Conservation (phyloP, 2,329 filamentous ascomycete species). For the Achaetomium macrosporum region DNA sequence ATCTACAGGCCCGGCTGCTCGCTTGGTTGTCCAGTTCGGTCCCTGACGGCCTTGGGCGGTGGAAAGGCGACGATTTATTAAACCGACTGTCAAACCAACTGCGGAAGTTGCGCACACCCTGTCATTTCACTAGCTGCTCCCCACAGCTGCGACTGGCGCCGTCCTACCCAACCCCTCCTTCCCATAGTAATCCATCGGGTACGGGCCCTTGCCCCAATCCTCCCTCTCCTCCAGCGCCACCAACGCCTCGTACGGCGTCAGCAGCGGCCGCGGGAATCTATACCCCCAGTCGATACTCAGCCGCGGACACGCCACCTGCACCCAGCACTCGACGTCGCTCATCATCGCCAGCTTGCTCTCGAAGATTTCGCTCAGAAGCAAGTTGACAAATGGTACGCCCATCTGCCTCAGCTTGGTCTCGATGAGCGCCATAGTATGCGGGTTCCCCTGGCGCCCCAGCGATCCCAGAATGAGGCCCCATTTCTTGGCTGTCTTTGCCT, state of each 20-base stretch:
- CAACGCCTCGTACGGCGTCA: constrained; percentile 93
- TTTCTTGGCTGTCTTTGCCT: constrained; percentile 71
- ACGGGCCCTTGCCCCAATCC: constrained; percentile 69
- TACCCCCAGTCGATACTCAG: constrained; percentile 99
- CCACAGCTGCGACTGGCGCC: constrained; percentile 39
- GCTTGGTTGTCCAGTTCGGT: no score
- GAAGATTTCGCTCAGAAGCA: constrained; percentile 92
- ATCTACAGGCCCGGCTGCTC: no score
- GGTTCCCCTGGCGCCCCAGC: constrained; percentile 89
- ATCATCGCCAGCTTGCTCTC: constrained; percentile 92
- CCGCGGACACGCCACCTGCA: constrained; percentile 94
- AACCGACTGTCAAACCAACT: background rate
- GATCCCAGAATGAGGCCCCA: constrained; percentile 95
- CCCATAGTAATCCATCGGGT: constrained; percentile 98
- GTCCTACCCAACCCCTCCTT: constrained; percentile 85
- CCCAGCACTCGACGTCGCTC: constrained; percentile 93
- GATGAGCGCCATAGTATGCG: constrained; percentile 82
- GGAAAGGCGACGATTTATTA: background rate
- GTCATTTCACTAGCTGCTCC: constrained; percentile 1
- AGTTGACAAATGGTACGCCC: constrained; percentile 75
- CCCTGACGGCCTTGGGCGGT: no score
- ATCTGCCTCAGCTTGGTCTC: constrained; percentile 66
- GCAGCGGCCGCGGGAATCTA: constrained; percentile 78
- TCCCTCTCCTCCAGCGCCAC: constrained; percentile 77
- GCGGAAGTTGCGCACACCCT: background rate